phyloP scores from a whole-genome alignment of 345 rosid species.

The Aegle marmelos region DNA sequence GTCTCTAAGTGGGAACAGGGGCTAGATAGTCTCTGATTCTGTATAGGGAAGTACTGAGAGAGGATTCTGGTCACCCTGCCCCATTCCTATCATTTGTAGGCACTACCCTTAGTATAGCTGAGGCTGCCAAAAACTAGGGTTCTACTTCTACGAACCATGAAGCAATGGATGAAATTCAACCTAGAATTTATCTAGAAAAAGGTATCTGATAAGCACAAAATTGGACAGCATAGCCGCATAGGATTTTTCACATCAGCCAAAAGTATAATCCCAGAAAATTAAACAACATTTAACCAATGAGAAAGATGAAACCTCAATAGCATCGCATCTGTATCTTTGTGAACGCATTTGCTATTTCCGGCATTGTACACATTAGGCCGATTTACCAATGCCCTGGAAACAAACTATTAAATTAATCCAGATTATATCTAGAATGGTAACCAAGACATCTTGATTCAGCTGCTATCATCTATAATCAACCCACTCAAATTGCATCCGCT shows the following conservation, averaged over 20 bases:
- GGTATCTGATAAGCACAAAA: not conserved
- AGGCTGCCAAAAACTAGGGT: not conserved
- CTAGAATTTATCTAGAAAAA: not conserved
- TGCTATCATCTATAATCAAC: not conserved
- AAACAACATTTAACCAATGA: too few relatives aligned
- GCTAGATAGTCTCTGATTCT: not conserved
- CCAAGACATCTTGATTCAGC: not conserved
- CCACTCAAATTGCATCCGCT: not conserved
- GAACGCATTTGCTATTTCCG: not conserved
- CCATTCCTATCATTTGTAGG: not conserved
- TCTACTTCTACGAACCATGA: not conserved
- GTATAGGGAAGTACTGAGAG: not conserved
- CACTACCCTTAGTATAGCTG: not conserved
- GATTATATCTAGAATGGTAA: not conserved
- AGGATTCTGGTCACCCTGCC: not conserved
- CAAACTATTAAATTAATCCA: not conserved
- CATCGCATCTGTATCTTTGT: not conserved
- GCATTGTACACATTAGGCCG: not conserved
- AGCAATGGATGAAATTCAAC: not conserved
- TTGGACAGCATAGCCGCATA: not conserved
- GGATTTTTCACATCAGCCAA: not conserved
- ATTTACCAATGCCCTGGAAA: not conserved
- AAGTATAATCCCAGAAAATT: not conserved
- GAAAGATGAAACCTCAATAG: too few relatives aligned
- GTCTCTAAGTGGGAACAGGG: not conserved